Evolutionary conservation across 768 basidiomycete species (phyloP), one percentile per base, ranked within the genome.

Genomic region (Suillus lakei): DNA sequence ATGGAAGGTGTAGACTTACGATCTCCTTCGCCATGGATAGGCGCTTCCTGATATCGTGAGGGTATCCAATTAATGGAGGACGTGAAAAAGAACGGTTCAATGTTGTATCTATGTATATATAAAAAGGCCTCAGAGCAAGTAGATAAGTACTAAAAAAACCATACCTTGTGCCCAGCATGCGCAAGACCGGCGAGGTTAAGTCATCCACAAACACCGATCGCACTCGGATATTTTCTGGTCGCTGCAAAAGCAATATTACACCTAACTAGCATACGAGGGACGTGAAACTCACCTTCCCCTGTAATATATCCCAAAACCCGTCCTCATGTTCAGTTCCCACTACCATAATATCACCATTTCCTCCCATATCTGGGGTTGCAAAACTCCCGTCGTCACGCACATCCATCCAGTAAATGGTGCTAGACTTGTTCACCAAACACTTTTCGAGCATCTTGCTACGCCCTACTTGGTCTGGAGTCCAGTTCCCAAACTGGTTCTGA

Each of bases 1-100:
- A 28, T 34, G 18, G 39, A 34, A 51, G 13, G n/a, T 5, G 61
- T 72, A 15, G 67, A 28, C 86, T 69, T 68, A 89, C 86, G 88
- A 74, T 89, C 88, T 69, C 86, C 83, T 54, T 76, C 44, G 1
- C 74, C 74, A 18, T 71, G 70, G 5, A 67, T 41, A 0, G 82
- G 64, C 58, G 80, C 83, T 68, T 88, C 88, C 66, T 88, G 84
- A 60, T 85, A 91, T 62, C 88, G 83, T 1, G 87, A 86, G 2
- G 89, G 89, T 66, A 89, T 91, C 88, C 87, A 88, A 65, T 86
- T 88, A 3, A 86, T 71, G 2, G 86, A 85, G 1, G 87, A 88
- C 0, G 86, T 85, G 71, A 88, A 89, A 70, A 85, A 89, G 72
- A 89, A 88, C 0, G 88, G 88, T 66, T 89, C 88, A 64, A 89